Percentiles rank a stretch among this genome's conserved stretches.
These are phyloP conservation scores for Verticillium klebahnii DNA, from an alignment of 2,329 filamentous ascomycete genomes.

Conservation along the genomic window DNA sequence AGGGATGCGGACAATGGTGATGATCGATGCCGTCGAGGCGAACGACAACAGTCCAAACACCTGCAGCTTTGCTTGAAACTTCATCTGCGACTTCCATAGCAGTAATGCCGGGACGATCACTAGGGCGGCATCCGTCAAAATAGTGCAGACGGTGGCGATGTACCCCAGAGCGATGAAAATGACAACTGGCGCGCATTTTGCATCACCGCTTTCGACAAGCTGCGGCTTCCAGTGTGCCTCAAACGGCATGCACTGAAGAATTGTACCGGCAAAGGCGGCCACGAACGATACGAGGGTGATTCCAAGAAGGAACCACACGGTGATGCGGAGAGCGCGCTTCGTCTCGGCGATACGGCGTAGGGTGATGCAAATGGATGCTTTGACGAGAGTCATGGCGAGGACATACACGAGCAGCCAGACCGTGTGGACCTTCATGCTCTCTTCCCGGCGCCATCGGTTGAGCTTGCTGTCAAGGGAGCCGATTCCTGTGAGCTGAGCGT, in stretches of 20 bases:
- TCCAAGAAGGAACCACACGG: conserved; percentile 13
- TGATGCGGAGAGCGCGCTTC: conserved; percentile 11
- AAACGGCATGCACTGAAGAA: conserved; percentile 16
- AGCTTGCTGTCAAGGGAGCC: conserved; percentile 15
- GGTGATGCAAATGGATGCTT: conserved; percentile 28
- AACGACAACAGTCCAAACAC: conserved; percentile 14
- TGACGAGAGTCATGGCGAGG: conserved; percentile 15
- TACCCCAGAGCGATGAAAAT: conserved; percentile 18
- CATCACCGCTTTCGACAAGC: conserved; percentile 20
- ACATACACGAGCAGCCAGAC: conserved; percentile 22
- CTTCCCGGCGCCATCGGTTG: conserved; percentile 9
- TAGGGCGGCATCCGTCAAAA: conserved; percentile 25
- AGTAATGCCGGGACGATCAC: conserved; percentile 24
- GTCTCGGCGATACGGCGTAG: conserved; percentile 26
- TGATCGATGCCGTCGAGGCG: conserved; percentile 14
- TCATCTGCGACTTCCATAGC: conserved; percentile 26
- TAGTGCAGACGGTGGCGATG: conserved; percentile 24
- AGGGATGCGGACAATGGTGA: conserved; percentile 15
- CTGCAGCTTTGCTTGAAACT: conserved; percentile 13
- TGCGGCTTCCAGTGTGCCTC: conserved; percentile 17
- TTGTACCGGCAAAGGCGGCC: conserved; percentile 22
- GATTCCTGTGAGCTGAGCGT: conserved; percentile 14
- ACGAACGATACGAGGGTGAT: conserved; percentile 19
- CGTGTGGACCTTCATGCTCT: conserved; percentile 15
- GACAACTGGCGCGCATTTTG: conserved; percentile 9